Evolutionary conservation across 495 filamentous ascomycete genomes (phyloP), one percentile per base, ranked within the genome.

Genomic region (Pyrenula massariospora): DNA sequence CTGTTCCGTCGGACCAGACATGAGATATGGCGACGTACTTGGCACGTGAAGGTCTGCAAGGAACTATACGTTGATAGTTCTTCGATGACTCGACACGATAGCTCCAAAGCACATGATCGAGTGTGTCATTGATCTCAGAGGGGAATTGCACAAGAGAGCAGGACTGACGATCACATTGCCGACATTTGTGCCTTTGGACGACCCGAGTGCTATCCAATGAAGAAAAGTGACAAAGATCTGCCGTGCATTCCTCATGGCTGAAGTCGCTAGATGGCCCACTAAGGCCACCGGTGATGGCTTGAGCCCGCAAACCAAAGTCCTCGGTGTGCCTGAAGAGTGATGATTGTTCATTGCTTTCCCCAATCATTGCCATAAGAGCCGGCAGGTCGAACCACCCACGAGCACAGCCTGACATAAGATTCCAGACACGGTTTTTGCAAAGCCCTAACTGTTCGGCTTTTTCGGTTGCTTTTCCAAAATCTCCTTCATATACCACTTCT

Each of bases 1-100:
- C 66, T 2, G 63, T 68, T 24, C 63, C 65, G 23, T 68, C 66
- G 3, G 65, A 63, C 65, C 65, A 68, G 42, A 68, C 63, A 52
- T 67, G 65, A 3, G 65, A 68, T 15, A 67, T 59, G 11, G 66
- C 66, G 59, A 68, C 62, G 36, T 62, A 67, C 42, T 48, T 48
- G n/a, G n/a, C n/a, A n/a, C n/a, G n/a, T n/a, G n/a, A n/a, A n/a
- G n/a, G n/a, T n/a, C n/a, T n/a, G n/a, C n/a, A n/a, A n/a, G n/a
- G n/a, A n/a, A n/a, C n/a, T n/a, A n/a, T n/a, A n/a, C n/a, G n/a
- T n/a, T n/a, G n/a, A 19, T 48, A 48, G 42, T 11, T 48, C 42
- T 11, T 19, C 19, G 42, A 48, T 19, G 42, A 48, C 11, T 48
- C 42, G 19, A 19, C 19, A 48, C 42, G 11, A 19, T 11, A 48